These are phyloP conservation scores for Blepharisma japonicum DNA, from an alignment of 73 alveolate species.

Conservation along the genomic window DNA sequence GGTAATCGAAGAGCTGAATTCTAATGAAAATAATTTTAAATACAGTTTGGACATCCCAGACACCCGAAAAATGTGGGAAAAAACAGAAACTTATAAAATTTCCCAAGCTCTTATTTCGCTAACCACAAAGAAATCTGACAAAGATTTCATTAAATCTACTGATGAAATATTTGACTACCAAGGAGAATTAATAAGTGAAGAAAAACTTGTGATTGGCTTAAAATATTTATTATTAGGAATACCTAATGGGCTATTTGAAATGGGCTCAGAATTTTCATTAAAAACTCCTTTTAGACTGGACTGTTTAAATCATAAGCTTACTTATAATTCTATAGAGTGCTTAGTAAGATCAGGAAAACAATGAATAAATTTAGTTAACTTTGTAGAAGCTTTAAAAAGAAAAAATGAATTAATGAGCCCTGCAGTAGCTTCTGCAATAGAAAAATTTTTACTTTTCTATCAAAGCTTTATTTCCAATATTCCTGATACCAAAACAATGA, in stretches of 20 bases:
- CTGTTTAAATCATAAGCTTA: neutral
- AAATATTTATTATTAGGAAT: neutral
- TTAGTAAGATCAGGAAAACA: neutral
- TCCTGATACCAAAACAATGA: neutral
- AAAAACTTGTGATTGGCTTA: neutral
- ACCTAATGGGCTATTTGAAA: conserved; percentile 1
- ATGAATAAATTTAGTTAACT: neutral
- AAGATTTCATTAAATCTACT: neutral
- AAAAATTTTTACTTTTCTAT: neutral
- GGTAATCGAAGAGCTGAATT: neutral
- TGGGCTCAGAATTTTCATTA: neutral
- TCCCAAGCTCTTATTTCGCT: neutral
- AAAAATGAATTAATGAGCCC: conserved; percentile 4
- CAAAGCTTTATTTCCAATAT: neutral
- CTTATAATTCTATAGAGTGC: neutral
- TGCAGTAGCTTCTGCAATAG: neutral
- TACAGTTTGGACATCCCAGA: neutral
- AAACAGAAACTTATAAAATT: neutral
- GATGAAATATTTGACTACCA: neutral
- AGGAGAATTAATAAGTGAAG: neutral
- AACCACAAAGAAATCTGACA: neutral
- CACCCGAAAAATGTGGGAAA: conserved; percentile 20
- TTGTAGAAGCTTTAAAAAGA: neutral
- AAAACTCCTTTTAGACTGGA: conserved; percentile 9
- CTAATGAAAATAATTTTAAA: neutral